Evolutionary conservation across 148 eudicot genomes (phyloP), one percentile per base, ranked within the genome.

Genomic region (Nyssa sinensis): DNA sequence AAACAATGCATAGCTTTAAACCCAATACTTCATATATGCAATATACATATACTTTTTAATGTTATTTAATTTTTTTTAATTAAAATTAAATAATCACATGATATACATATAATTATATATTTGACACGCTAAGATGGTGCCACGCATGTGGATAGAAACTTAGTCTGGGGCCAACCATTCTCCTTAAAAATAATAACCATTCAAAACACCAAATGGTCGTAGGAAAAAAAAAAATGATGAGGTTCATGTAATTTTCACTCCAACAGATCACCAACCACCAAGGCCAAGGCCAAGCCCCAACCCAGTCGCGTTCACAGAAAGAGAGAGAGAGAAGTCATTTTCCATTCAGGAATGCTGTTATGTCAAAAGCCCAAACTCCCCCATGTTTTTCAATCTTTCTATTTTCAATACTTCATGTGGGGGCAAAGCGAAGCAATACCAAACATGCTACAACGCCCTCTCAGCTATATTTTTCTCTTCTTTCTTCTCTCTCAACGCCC

Each of bases 381-480:
- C 17, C 59, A n/a, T 55, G 59, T 55, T 55, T 17, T 55, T 55
- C 59, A 3, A 55, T 21, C 1, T 53, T 1, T n/a, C 4, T 53
- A n/a, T 21, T 55, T 19, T 19, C 17, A 55, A 55, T 17, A 55
- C 59, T 55, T 55, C 59, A 55, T 51, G 69, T 86, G 71, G 85
- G 79, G 89, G 88, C 82, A 75, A 87, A 84, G 85, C 77, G 78
- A 88, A 86, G 84, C 90, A 79, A 67, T 81, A 83, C 82, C 88
- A 80, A 87, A n/a, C n/a, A n/a, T n/a, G n/a, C n/a, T n/a, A 84
- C 86, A 69, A 67, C 86, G 83, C 61, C 77, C 79, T 74, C 88
- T 83, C 75, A 87, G 32, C 5, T 34, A 21, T 7, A 70, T 62
- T 64, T 58, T 35, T 68, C 44, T 69, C 28, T 58, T n/a, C 59